A percentile compares a stretch with the other conserved stretches of the same genome.
These are phyloP conservation scores for Xylaria castorea DNA, from an alignment of 495 filamentous ascomycete genomes.

Conservation along the genomic window DNA sequence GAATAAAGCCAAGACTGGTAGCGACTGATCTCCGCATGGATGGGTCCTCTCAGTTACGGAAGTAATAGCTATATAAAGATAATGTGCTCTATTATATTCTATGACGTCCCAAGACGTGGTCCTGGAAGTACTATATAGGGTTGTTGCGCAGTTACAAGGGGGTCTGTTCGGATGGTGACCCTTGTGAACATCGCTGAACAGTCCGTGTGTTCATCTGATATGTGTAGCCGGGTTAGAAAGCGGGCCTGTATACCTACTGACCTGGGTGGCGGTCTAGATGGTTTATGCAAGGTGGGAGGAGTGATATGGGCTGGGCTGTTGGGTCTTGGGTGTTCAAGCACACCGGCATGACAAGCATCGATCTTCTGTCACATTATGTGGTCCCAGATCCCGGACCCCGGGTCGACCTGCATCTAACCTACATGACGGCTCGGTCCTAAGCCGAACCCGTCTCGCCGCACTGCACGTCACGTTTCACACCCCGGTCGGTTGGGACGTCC, in stretches of 20 bases:
- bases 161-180: constrained; percentile 6
- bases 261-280: not conserved
- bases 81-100: not conserved
- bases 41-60: not conserved
- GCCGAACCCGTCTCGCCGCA: constrained; percentile 20
- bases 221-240: not conserved
- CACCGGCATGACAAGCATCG: constrained; percentile 12
- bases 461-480: constrained; percentile 24
- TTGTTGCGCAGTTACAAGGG: not conserved
- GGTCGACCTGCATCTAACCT: constrained; percentile 24
- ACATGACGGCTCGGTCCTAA: constrained; percentile 25
- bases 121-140: not conserved
- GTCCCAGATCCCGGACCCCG: constrained; percentile 15
- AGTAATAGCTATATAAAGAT: not conserved
- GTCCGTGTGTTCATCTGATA: constrained; percentile 7
- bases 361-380: constrained; percentile 17
- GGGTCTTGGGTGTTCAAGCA: not conserved
- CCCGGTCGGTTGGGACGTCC: constrained; percentile 15
- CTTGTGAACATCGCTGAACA: not conserved
- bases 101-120: not conserved
- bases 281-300: constrained; percentile 7
- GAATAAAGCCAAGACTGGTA: not conserved
- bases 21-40: not conserved
- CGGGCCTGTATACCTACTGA: not conserved
- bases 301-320: not conserved